These are phyloP conservation scores for Butyriboletus appendiculatus DNA, from an alignment of 1,284 basidiomycete species.

Conservation along the genomic window DNA sequence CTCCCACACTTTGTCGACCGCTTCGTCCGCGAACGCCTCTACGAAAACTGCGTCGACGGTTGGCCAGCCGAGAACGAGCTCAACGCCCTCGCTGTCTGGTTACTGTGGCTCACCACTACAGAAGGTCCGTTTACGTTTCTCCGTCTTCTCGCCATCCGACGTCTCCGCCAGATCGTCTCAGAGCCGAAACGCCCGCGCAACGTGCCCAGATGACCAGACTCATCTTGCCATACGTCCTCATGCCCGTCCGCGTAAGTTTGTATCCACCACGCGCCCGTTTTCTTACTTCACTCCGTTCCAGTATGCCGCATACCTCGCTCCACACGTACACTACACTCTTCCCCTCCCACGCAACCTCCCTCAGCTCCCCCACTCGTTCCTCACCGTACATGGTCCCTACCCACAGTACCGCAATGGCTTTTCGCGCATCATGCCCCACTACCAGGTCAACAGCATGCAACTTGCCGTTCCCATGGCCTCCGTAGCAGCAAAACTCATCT, in stretches of 20 bases:
- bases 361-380: slow-evolving; percentile 39
- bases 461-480: slow-evolving; percentile 52
- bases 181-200: slow-evolving; percentile 38
- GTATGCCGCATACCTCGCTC: slow-evolving; percentile 60
- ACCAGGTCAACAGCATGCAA: slow-evolving; percentile 36
- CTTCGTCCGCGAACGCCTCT: slow-evolving; percentile 48
- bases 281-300: slow-evolving; percentile 24
- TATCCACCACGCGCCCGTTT: neutral
- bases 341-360: slow-evolving; percentile 40
- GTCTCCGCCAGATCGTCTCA: slow-evolving; percentile 45
- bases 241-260: slow-evolving; percentile 48
- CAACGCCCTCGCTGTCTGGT: slow-evolving; percentile 61
- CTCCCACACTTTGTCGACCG: slow-evolving; percentile 47
- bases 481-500: slow-evolving; percentile 61
- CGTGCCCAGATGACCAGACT: slow-evolving; percentile 49
- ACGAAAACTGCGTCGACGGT: slow-evolving; percentile 42
- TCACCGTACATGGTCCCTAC: slow-evolving; percentile 54
- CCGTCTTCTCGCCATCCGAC: neutral
- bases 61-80: slow-evolving; percentile 57
- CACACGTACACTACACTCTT: slow-evolving; percentile 57
- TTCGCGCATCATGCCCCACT: slow-evolving; percentile 39
- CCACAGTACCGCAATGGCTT: slow-evolving; percentile 52
- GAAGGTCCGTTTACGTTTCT: slow-evolving; percentile 36
- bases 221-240: slow-evolving; percentile 59
- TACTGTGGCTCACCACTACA: slow-evolving; percentile 61